These are phyloP conservation scores for Russula virescens DNA, from an alignment of 768 basidiomycete genomes.

Conservation along the genomic window DNA sequence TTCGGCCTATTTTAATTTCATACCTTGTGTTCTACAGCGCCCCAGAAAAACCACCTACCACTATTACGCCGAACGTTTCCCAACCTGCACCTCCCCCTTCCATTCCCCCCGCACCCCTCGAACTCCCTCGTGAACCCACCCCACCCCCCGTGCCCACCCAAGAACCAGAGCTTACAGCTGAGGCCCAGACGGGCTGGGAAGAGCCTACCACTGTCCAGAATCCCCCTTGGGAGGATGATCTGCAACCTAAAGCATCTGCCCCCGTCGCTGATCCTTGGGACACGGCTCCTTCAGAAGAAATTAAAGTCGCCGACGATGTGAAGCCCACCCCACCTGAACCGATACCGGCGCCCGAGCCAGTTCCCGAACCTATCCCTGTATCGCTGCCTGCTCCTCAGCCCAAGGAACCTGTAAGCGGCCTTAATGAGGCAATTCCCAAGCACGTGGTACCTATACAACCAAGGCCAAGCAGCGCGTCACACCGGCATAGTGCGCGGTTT, in stretches of 20 bases:
- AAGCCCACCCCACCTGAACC: slow-evolving; percentile 16
- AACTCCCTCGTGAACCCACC: slow-evolving; percentile 25
- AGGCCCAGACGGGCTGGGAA: slow-evolving; percentile 47
- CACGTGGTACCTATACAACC: slow-evolving; percentile 39
- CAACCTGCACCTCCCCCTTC: slow-evolving; percentile 26
- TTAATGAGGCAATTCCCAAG: slow-evolving; percentile 28
- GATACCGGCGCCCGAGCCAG: slow-evolving; percentile 26
- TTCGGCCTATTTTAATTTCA: neutral
- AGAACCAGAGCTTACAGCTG: slow-evolving; percentile 33
- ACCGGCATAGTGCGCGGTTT: slow-evolving; percentile 56
- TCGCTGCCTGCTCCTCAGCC: slow-evolving; percentile 24
- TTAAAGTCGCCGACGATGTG: slow-evolving; percentile 10
- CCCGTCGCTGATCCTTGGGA: slow-evolving; percentile 34
- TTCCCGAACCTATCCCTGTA: slow-evolving; percentile 31
- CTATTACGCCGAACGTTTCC: slow-evolving; percentile 32
- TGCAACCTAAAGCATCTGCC: slow-evolving; percentile 36
- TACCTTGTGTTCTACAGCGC: slow-evolving; percentile 36
- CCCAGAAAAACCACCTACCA: slow-evolving; percentile 56
- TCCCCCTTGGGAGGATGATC: slow-evolving; percentile 70
- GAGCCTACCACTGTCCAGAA: slow-evolving; percentile 66
- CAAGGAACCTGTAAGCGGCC: slow-evolving; percentile 27
- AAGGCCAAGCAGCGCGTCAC: slow-evolving; percentile 47
- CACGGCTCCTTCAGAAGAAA: slow-evolving; percentile 15
- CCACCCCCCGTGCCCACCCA: slow-evolving; percentile 23
- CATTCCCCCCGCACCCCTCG: slow-evolving; percentile 25